Evolutionary conservation across 1,284 basidiomycete genomes (phyloP).

Genomic region (Athelia psychrophila): DNA sequence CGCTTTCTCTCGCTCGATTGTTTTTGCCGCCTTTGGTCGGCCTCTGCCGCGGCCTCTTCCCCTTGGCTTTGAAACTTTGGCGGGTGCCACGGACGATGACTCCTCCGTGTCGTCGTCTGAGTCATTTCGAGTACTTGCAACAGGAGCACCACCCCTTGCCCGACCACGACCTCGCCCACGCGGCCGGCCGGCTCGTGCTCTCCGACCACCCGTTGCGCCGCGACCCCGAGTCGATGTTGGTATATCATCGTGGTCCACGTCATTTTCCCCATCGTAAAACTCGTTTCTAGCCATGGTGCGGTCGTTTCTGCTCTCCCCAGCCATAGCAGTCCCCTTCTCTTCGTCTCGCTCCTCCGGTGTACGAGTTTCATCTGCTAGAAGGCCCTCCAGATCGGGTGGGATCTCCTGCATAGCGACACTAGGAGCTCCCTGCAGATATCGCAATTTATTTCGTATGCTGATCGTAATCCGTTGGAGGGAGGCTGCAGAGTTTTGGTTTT

Average conservation of each 20-base stretch:
- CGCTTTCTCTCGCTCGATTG: slow-evolving; percentile 33
- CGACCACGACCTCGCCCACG: slow-evolving; percentile 25
- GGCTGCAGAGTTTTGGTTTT: slow-evolving; percentile 87
- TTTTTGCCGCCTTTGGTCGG: slow-evolving; percentile 15
- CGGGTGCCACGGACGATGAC: slow-evolving; percentile 10
- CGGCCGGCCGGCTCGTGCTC: slow-evolving; percentile 21
- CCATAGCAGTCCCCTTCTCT: slow-evolving; percentile 50
- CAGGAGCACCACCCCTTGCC: slow-evolving; percentile 19
- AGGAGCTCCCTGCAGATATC: slow-evolving; percentile 94
- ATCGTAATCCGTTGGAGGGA: slow-evolving; percentile 86
- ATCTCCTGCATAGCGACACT: slow-evolving; percentile 97
- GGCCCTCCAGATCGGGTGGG: slow-evolving; percentile 85
- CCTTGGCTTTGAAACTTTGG: slow-evolving; percentile 11
- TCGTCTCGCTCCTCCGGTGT: slow-evolving; percentile 74
- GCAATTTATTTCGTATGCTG: slow-evolving; percentile 84
- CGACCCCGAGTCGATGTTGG: slow-evolving; percentile 14
- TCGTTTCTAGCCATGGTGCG: slow-evolving; percentile 57
- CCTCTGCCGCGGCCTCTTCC: slow-evolving; percentile 23
- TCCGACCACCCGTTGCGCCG: slow-evolving; percentile 20
- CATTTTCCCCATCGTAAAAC: slow-evolving; percentile 71
- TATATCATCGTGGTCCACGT: slow-evolving; percentile 49
- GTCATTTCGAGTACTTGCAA: slow-evolving; percentile 14
- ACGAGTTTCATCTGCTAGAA: slow-evolving; percentile 76
- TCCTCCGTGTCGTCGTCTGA: slow-evolving; percentile 23
- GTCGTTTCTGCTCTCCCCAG: slow-evolving; percentile 57